phyloP scores from a whole-genome alignment of 805 yeast genomes.

The Ogataea saltuana region DNA sequence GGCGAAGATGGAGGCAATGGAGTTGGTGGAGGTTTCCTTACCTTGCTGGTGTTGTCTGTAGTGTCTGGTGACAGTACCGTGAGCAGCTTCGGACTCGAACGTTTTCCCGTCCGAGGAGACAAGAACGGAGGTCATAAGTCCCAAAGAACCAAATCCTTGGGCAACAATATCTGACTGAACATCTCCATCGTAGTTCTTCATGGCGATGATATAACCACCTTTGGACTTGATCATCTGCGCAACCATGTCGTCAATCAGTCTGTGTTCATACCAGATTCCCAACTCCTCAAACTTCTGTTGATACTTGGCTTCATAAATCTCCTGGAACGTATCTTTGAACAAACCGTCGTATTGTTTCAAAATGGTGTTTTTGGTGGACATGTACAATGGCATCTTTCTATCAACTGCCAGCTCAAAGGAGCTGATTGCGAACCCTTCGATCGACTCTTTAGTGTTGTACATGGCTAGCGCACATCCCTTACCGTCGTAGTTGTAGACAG shows the following conservation, averaged over 20 bases:
- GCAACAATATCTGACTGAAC: constrained; percentile 97
- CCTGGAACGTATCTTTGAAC: constrained; percentile 91
- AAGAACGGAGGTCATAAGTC: constrained; percentile 96
- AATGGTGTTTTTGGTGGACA: constrained; percentile 93
- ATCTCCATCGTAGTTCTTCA: constrained; percentile 98
- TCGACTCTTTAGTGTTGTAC: constrained; percentile 95
- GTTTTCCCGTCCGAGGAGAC: constrained; percentile 96
- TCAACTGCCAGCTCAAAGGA: constrained; percentile 86
- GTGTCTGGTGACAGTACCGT: constrained; percentile 97
- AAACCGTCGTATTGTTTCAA: constrained; percentile 92
- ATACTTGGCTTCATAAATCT: constrained; percentile 69
- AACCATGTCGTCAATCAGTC: constrained; percentile 97
- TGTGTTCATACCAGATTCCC: constrained; percentile 96
- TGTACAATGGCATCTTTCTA: constrained; percentile 75
- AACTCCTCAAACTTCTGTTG: constrained; percentile 66
- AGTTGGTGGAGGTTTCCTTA: constrained; percentile 94
- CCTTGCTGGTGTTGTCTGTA: constrained; percentile 96
- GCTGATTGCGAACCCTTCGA: constrained; percentile 86
- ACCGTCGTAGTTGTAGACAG: constrained; percentile 67
- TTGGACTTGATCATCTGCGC: constrained; percentile 96
- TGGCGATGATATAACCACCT: constrained; percentile 93
- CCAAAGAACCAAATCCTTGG: constrained; percentile 96
- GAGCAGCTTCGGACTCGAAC: constrained; percentile 98
- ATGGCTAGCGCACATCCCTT: constrained; percentile 86
- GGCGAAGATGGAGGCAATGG: constrained; percentile 95